Percentiles rank a stretch among this genome's conserved stretches.
These are phyloP conservation scores for Verbascum thapsus DNA, from an alignment of 257 asterid genomes.

Conservation along the genomic window DNA sequence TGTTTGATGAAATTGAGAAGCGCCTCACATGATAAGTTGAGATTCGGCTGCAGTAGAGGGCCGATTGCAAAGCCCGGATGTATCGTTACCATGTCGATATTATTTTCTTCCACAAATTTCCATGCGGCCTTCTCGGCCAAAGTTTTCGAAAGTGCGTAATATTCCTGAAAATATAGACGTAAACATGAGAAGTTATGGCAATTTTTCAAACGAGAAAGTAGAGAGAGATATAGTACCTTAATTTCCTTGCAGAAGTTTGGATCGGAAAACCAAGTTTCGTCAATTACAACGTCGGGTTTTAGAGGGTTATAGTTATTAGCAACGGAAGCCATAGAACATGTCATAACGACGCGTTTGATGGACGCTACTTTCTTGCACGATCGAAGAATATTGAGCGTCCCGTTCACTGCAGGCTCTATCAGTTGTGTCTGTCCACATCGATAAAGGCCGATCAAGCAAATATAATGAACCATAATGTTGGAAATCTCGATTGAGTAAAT, in stretches of 20 bases:
- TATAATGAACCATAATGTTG: too few relatives aligned
- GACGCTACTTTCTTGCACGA: conserved; percentile 53
- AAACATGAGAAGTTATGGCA: too few relatives aligned
- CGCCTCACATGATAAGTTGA: conserved; percentile 38
- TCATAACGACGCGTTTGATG: conserved; percentile 52
- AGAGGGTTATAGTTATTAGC: conserved; percentile 25
- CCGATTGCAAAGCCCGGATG: conserved; percentile 65
- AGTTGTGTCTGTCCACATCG: conserved; percentile 41
- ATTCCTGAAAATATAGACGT: conserved; percentile 28
- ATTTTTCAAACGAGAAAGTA: too few relatives aligned
- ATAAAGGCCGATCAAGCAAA: too few relatives aligned
- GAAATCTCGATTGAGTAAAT: too few relatives aligned
- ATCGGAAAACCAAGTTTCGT: conserved; percentile 72
- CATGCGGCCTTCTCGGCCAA: conserved; percentile 72
- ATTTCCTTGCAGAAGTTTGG: conserved; percentile 49
- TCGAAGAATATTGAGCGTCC: conserved; percentile 57
- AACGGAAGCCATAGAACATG: conserved; percentile 61
- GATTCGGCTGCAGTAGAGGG: conserved; percentile 62
- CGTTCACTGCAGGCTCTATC: conserved; percentile 67
- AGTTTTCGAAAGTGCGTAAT: conserved; percentile 55
- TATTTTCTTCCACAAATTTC: conserved; percentile 52
- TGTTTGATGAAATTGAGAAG: conserved; percentile 40
- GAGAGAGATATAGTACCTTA: conserved; percentile 37
- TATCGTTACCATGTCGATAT: conserved; percentile 50
- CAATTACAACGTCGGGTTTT: conserved; percentile 39